Percentiles rank a stretch among this genome's conserved stretches.
Conservation (phyloP, 2,329 filamentous ascomycete genomes). For the Neonectria sp. region DNA sequence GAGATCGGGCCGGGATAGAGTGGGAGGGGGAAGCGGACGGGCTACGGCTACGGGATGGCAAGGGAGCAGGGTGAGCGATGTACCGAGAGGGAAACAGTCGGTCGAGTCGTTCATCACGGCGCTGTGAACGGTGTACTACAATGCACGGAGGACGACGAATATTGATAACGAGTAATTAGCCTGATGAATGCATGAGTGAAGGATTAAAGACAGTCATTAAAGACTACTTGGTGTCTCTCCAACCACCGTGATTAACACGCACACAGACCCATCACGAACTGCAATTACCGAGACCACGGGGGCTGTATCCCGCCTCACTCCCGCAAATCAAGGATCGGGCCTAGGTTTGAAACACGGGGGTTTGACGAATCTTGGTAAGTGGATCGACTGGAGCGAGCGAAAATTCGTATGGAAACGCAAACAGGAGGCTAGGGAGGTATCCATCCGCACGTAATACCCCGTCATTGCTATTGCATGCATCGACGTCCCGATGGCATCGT, state of each 20-base stretch:
- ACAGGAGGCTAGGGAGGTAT: too few relatives aligned
- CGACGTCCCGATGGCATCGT: too few relatives aligned
- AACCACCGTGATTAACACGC: neutral
- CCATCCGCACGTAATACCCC: too few relatives aligned
- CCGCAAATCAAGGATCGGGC: neutral
- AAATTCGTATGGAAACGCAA: neutral
- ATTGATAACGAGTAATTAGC: constrained; percentile 21
- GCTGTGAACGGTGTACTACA: neutral
- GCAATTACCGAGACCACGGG: constrained; percentile 9
- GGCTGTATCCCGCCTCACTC: constrained; percentile 6
- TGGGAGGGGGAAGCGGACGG: neutral
- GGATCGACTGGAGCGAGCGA: constrained; percentile 10
- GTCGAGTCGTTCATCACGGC: constrained; percentile 27
- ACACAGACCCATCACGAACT: neutral
- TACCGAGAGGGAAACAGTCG: constrained; percentile 13
- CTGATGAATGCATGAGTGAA: constrained; percentile 23
- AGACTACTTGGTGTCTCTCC: neutral
- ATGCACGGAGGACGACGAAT: neutral
- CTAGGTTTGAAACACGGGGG: constrained; percentile 8
- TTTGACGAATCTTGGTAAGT: constrained; percentile 7
- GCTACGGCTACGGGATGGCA: constrained; percentile 9
- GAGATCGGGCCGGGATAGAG: constrained; percentile 1
- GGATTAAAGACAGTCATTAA: constrained; percentile 1
- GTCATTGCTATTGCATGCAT: too few relatives aligned
- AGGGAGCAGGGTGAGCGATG: constrained; percentile 2